These are phyloP conservation scores for Metschnikowia henanensis DNA, from an alignment of 805 yeast species.

Conservation along the genomic window DNA sequence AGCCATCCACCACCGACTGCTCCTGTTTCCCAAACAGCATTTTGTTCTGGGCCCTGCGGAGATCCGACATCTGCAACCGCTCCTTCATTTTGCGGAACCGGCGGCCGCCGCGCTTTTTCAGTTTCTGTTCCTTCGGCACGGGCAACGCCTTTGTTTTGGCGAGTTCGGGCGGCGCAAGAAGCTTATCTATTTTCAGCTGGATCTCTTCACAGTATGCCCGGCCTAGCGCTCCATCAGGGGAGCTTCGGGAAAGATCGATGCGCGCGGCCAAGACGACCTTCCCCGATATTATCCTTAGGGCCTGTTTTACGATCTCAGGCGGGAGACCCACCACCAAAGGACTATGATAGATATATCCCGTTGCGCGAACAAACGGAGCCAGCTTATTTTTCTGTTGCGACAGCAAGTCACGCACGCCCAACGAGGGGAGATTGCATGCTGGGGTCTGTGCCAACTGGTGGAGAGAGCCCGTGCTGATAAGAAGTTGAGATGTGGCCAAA, in stretches of 20 bases:
- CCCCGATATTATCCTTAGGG: slow-evolving; percentile 75
- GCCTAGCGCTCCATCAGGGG: slow-evolving; percentile 55
- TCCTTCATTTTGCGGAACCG: slow-evolving; percentile 78
- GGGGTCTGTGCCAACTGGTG: slow-evolving; percentile 66
- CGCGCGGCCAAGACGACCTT: slow-evolving; percentile 83
- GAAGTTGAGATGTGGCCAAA: slow-evolving; percentile 66
- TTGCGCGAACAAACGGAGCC: slow-evolving; percentile 52
- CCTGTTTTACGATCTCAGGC: slow-evolving; percentile 59
- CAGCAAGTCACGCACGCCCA: slow-evolving; percentile 55
- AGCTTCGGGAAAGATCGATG: slow-evolving; percentile 56
- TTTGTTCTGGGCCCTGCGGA: slow-evolving; percentile 80
- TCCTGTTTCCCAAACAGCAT: slow-evolving; percentile 82
- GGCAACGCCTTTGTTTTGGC: slow-evolving; percentile 63
- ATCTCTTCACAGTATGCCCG: slow-evolving; percentile 59
- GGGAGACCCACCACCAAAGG: slow-evolving; percentile 62
- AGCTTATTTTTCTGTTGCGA: slow-evolving; percentile 24
- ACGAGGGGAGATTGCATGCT: slow-evolving; percentile 78
- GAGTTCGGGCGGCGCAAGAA: slow-evolving; percentile 75
- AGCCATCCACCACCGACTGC: slow-evolving; percentile 56
- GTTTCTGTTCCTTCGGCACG: slow-evolving; percentile 68
- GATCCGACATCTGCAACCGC: slow-evolving; percentile 75
- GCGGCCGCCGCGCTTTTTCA: slow-evolving; percentile 86
- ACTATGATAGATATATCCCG: slow-evolving; percentile 67
- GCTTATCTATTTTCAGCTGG: slow-evolving; percentile 60
- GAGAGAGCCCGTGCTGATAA: slow-evolving; percentile 70